Base-by-base conservation (phyloP, 768 basidiomycete species). In the Termitomyces sp. region DNA sequence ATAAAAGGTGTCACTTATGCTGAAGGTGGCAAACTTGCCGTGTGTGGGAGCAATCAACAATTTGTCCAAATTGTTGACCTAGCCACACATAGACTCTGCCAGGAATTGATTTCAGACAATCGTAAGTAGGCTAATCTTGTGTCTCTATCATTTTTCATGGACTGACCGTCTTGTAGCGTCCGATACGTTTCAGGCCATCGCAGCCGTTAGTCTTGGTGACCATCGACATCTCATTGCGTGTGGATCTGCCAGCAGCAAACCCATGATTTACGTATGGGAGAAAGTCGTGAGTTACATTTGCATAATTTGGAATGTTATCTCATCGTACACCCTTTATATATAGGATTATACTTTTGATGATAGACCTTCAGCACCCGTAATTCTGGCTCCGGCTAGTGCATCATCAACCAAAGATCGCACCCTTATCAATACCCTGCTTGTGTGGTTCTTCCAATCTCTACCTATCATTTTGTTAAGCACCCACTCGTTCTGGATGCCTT, bases 1-100 rank as follows among this genome's bases (percentile, higher is more conserved):
- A n/a, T 38, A 0, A 60, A 60, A 27, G 47, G 56, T 23, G 45
- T 52, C 13, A 25, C 46, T 22, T 60, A 51, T 50, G 36, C 22
- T 12, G 55, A 60, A 44, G 55, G 39, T 9, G 44, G 47, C 0
- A 56, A 54, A 32, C n/a, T 60, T 27, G 29, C 29, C 9, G 29
- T 29, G 5, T 29, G 29, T 29, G 29, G 29, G 9, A 29, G 29
- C 9, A 9, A 29, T 29, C 29, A 29, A 3, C 29, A 29, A 9
- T 29, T 42, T 15, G 45, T 54, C 2, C 33, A 60, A 2, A 39
- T 60, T 5, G 33, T 57, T 3, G 44, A 60, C 33, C 29, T 53
- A 13, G 53, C 22, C 22, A 57, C 32, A 4, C 48, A 53, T 11
- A 20, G 50, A 32, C 2, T 29, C n/a, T 18, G 23, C 6, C 43